A percentile compares a stretch with the other conserved stretches of the same genome.
Conservation (phyloP, 2,329 filamentous ascomycete species). For the Stachybotrys echinatus region DNA sequence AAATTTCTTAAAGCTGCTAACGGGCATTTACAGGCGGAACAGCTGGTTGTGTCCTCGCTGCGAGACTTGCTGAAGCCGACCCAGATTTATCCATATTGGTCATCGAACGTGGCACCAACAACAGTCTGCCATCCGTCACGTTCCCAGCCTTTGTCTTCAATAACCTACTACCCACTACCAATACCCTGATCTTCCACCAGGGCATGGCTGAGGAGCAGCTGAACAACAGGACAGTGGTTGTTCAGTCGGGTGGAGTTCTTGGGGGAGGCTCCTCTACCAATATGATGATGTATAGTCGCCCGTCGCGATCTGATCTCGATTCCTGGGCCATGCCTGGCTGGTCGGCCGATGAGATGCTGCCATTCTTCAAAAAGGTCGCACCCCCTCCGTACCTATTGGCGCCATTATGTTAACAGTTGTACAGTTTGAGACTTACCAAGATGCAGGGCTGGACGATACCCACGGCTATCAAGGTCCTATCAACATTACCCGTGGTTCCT, state of each 20-base stretch:
- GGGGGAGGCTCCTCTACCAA: conserved; percentile 28
- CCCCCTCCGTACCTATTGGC: neutral
- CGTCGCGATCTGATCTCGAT: conserved; percentile 17
- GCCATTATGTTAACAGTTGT: neutral
- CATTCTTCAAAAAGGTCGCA: conserved; percentile 19
- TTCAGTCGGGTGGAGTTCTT: conserved; percentile 18
- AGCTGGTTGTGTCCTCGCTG: conserved; percentile 18
- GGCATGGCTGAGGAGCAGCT: conserved; percentile 14
- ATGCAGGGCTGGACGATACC: neutral
- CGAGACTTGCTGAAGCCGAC: conserved; percentile 17
- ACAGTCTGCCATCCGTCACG: conserved; percentile 14
- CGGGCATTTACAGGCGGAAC: conserved; percentile 17
- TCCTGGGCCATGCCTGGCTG: conserved; percentile 20
- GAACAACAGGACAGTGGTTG: conserved; percentile 13
- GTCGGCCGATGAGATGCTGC: conserved; percentile 16
- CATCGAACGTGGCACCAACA: conserved; percentile 20
- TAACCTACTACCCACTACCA: conserved; percentile 12
- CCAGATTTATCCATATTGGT: conserved; percentile 17
- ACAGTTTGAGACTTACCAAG: neutral
- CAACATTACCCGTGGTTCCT: neutral
- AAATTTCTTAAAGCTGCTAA: no score
- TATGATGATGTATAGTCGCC: conserved; percentile 23
- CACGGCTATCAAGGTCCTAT: neutral
- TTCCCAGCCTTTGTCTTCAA: conserved; percentile 13
- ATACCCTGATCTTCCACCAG: conserved; percentile 16